Conservation (phyloP, 257 asterid genomes). For the Primulina tabacum region DNA sequence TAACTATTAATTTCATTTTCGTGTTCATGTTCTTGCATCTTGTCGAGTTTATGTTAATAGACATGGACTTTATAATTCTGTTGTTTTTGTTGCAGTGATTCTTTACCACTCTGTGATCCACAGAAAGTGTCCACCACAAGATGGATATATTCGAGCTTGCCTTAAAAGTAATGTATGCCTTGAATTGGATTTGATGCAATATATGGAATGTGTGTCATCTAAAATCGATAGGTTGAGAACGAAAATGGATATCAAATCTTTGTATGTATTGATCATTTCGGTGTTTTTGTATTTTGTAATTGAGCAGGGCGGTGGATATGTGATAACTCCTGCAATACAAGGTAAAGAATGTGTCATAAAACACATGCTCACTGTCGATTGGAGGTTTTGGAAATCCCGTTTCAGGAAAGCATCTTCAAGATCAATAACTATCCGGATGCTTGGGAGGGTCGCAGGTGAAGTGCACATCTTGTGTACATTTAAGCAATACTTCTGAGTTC, state of each 20-base stretch:
- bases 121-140: constrained; percentile 67
- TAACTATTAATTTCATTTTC: background rate
- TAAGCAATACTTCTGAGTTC: background rate
- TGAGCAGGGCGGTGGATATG: constrained; percentile 87
- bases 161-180: constrained; percentile 87
- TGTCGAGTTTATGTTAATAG: background rate
- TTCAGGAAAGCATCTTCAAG: constrained; percentile 55
- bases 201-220: background rate
- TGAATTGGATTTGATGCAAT: constrained; percentile 15
- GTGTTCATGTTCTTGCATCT: background rate
- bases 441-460: constrained; percentile 80
- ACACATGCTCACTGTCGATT: constrained; percentile 86
- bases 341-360: constrained; percentile 69
- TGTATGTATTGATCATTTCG: background rate
- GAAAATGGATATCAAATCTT: background rate
- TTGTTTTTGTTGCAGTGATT: constrained; percentile 52
- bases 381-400: constrained; percentile 82
- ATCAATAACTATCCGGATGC: constrained; percentile 71
- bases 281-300: constrained; percentile 8
- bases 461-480: background rate
- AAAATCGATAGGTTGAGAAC: no score
- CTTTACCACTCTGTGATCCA: constrained; percentile 86
- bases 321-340: constrained; percentile 63
- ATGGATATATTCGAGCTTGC: constrained; percentile 75
- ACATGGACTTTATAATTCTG: background rate